Percentiles rank a stretch among this genome's conserved stretches.
Evolutionary conservation across 2,329 filamentous ascomycete genomes (phyloP).

Genomic region (Myriosclerotinia curreyana): DNA sequence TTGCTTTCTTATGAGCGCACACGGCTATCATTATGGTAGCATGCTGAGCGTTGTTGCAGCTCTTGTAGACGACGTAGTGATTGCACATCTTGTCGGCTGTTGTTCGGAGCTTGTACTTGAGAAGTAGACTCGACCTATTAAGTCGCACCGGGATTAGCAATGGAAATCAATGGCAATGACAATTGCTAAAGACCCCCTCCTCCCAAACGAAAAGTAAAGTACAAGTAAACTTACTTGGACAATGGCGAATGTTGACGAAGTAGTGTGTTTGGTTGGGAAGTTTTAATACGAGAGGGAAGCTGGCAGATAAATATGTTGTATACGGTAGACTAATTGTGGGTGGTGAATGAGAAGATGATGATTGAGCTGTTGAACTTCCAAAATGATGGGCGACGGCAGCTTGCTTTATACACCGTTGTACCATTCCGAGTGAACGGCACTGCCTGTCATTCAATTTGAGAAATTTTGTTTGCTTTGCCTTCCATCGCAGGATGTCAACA

Average conservation of each 20-base stretch:
- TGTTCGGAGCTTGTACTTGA: conserved; percentile 4
- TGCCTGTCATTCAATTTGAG: conserved; percentile 33
- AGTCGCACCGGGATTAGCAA: conserved; percentile 11
- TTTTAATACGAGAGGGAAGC: conserved; percentile 5
- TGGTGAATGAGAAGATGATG: conserved; percentile 18
- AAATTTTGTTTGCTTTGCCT: conserved; percentile 36
- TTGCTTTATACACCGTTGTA: conserved; percentile 38
- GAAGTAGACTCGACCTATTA: conserved; percentile 3
- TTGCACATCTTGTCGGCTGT: conserved; percentile 18
- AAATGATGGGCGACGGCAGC: conserved; percentile 32
- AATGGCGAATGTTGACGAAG: conserved; percentile 4
- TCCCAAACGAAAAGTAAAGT: background rate
- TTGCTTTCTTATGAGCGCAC: conserved; percentile 5
- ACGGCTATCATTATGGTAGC: background rate
- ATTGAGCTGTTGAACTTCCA: conserved; percentile 23
- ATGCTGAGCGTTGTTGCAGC: conserved; percentile 1
- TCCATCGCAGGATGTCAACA: conserved; percentile 28
- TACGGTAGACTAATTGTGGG: conserved; percentile 13
- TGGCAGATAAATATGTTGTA: conserved; percentile 14
- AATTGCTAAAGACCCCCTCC: background rate
- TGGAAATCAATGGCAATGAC: conserved; percentile 4
- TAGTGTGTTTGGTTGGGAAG: background rate
- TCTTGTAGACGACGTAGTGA: conserved; percentile 7
- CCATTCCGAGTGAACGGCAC: conserved; percentile 38
- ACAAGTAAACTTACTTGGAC: conserved; percentile 15